phyloP scores from a whole-genome alignment of 257 asterid genomes.

The Forsythia suspensa region DNA sequence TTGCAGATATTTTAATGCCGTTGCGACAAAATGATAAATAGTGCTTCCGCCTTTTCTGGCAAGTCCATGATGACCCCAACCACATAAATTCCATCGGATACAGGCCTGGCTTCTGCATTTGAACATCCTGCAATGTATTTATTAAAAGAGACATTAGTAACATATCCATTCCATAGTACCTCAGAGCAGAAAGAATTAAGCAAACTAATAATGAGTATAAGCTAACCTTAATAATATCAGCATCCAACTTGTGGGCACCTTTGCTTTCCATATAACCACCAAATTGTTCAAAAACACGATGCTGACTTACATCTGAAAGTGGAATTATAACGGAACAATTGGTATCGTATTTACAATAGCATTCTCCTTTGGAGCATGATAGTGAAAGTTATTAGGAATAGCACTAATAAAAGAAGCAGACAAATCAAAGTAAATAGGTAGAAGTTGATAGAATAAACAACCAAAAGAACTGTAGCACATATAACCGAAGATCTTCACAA shows the following conservation, averaged over 20 bases:
- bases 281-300: conserved; percentile 23
- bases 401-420: background rate
- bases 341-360: background rate
- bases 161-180: background rate
- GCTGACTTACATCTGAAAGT: conserved; percentile 40
- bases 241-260: conserved; percentile 19
- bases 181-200: background rate
- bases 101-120: conserved; percentile 23
- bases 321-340: conserved; percentile 12
- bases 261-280: conserved; percentile 26
- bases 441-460: background rate
- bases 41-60: conserved; percentile 64
- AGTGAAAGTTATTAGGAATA: background rate
- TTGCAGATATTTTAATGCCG: conserved; percentile 70
- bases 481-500: background rate
- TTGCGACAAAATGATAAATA: conserved; percentile 67
- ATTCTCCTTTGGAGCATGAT: background rate
- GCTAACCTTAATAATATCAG: conserved; percentile 47
- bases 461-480: background rate
- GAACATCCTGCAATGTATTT: conserved; percentile 26
- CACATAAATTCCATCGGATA: conserved; percentile 40
- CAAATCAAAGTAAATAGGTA: background rate
- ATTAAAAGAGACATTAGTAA: background rate
- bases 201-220: background rate
- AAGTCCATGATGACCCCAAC: conserved; percentile 73